Evolutionary conservation across 1,139 yeast genomes (phyloP).

Genomic region (Pichia sp.): DNA sequence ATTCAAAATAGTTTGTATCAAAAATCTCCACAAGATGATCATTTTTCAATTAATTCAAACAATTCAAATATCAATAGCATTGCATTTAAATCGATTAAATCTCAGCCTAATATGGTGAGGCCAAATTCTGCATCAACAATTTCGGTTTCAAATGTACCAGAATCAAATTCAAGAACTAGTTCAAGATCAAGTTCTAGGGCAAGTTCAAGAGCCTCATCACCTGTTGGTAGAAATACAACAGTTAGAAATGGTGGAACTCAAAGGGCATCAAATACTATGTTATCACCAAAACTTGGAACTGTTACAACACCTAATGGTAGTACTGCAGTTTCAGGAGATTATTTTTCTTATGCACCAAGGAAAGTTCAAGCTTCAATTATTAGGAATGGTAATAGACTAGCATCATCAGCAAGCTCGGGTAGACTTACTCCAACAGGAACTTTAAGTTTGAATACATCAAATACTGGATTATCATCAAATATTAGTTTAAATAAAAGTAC

Average conservation of each 20-base stretch:
- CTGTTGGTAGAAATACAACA: constrained; percentile 1
- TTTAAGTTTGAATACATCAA: neutral
- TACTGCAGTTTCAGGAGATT: constrained; percentile 9
- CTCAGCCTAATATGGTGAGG: constrained; percentile 7
- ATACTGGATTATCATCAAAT: neutral
- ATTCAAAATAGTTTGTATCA: neutral
- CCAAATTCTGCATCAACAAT: constrained; percentile 1
- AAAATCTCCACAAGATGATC: constrained; percentile 1
- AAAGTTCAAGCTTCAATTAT: constrained; percentile 16
- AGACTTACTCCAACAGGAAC: constrained; percentile 11
- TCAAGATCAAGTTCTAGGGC: constrained; percentile 7
- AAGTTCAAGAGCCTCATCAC: constrained; percentile 15
- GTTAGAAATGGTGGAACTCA: neutral
- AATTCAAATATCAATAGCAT: constrained; percentile 2
- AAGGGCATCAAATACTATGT: neutral
- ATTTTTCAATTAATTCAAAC: neutral
- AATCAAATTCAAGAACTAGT: neutral
- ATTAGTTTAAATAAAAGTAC: constrained; percentile 2
- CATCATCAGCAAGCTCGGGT: constrained; percentile 7
- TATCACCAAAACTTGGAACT: constrained; percentile 11
- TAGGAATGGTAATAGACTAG: constrained; percentile 15
- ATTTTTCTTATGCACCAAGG: constrained; percentile 16
- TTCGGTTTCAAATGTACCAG: neutral
- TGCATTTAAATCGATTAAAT: constrained; percentile 14
- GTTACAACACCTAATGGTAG: constrained; percentile 1